Base-by-base conservation (phyloP, 129 eudicot genomes). In the Centrapalus pauciflorus region DNA sequence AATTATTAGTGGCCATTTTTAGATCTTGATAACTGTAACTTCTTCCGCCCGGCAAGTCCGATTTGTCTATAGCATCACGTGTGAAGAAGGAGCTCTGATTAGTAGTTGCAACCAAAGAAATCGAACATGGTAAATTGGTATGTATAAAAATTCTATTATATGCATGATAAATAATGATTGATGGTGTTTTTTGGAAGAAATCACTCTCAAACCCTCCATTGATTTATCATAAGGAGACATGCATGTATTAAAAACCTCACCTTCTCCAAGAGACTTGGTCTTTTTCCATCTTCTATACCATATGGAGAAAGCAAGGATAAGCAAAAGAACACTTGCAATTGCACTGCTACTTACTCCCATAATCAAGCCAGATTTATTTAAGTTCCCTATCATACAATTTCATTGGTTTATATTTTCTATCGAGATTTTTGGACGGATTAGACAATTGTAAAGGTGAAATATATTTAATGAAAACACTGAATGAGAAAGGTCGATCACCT, bases 261-360 rank as follows among this genome's bases (percentile, higher is more conserved):
- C 79, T 84, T 75, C 78, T 58, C 2, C 7, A 54, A 55, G 49
- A 37, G 27, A 32, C 51, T 80, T 66, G 12, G 69, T 5, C 46
- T 80, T 74, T 50, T 78, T 71, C 19, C 66, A 54, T 48, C 38
- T 33, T 34, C 32, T 29, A 68, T 48, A 77, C 85, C 78, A 73
- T 10, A 77, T 4, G 2, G 57, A 54, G 19, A 80, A 24, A 33
- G 55, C 79, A 24, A 75, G 19, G 28, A 78, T 12, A 13, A 84
- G 26, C 13, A 81, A 13, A 32, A 81, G 37, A 49, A 75, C 50
- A 17, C 84, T 86, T 37, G n/a, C n/a, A n/a, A n/a, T n/a, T n/a
- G 27, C 84, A 61, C 90, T 86, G 28, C 86, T 81, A 33, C 73
- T 85, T 1, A 52, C 77, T 5, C 90, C 83, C 4, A 82, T 82